Percentiles rank a stretch among this genome's conserved stretches.
Evolutionary conservation across 2,329 filamentous ascomycete genomes (phyloP).

Genomic region (Diaporthe vaccinii): DNA sequence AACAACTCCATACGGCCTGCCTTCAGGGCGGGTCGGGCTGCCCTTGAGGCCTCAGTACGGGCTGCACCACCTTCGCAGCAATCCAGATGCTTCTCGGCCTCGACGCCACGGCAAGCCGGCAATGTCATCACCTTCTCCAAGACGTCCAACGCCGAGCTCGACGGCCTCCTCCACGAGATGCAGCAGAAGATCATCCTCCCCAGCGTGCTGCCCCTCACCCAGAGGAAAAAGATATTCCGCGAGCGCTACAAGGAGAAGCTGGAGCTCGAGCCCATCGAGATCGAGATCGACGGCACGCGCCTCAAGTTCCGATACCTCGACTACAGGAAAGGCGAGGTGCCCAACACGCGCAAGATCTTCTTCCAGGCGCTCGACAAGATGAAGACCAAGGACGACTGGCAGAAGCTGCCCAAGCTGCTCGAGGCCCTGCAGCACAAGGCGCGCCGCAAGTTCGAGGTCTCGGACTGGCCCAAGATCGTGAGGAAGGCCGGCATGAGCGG

Average conservation of each 20-base stretch:
- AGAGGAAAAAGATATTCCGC: conserved; percentile 68
- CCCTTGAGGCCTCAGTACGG: conserved; percentile 41
- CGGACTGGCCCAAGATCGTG: conserved; percentile 56
- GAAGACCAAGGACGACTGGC: conserved; percentile 63
- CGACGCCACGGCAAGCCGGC: conserved; percentile 43
- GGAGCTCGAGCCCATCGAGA: conserved; percentile 66
- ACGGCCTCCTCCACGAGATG: conserved; percentile 64
- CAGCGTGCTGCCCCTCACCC: conserved; percentile 65
- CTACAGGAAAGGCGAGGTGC: conserved; percentile 55
- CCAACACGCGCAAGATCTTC: conserved; percentile 57
- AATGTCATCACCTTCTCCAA: conserved; percentile 61
- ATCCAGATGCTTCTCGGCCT: conserved; percentile 45
- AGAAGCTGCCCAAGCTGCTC: conserved; percentile 65
- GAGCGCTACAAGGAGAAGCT: conserved; percentile 62
- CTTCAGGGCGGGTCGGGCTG: conserved; percentile 44
- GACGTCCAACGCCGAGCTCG: conserved; percentile 67
- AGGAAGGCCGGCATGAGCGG: conserved; percentile 57
- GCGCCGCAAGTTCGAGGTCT: conserved; percentile 52
- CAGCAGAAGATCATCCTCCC: conserved; percentile 73
- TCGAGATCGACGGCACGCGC: conserved; percentile 70
- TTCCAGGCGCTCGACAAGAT: conserved; percentile 58
- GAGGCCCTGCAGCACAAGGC: conserved; percentile 61
- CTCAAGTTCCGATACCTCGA: conserved; percentile 65
- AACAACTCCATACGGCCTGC: conserved; percentile 42
- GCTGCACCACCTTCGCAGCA: conserved; percentile 36